phyloP scores from a whole-genome alignment of 345 rosid species.

The Ceriops tagal region DNA sequence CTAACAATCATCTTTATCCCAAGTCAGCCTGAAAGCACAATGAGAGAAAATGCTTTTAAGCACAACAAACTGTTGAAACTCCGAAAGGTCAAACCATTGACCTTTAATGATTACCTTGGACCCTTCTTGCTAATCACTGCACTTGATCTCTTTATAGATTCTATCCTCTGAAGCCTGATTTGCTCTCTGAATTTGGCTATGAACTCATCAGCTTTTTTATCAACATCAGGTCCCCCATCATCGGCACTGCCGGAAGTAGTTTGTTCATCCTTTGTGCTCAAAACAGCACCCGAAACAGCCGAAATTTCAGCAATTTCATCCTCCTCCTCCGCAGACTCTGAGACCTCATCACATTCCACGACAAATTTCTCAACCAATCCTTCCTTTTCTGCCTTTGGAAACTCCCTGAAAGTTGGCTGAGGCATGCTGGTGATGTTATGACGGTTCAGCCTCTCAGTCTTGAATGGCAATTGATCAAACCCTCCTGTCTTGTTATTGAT shows the following conservation, averaged over 20 bases:
- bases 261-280: constrained; percentile 17
- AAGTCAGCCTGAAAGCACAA: constrained; percentile 9
- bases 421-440: constrained; percentile 14
- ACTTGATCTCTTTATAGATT: constrained; percentile 53
- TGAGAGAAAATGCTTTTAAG: background rate
- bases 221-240: constrained; percentile 75
- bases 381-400: constrained; percentile 22
- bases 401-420: constrained; percentile 33
- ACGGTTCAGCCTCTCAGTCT: constrained; percentile 20
- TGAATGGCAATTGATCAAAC: constrained; percentile 26
- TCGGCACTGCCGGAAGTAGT: constrained; percentile 22
- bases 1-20: background rate
- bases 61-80: constrained; percentile 7
- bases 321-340: constrained; percentile 28
- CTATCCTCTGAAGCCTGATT: constrained; percentile 93
- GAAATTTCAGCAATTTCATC: constrained; percentile 17
- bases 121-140: constrained; percentile 14
- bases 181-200: constrained; percentile 99
- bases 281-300: constrained; percentile 2
- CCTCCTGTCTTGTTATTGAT: constrained; percentile 9
- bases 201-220: constrained; percentile 93
- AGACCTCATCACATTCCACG: constrained; percentile 34
- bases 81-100: background rate
- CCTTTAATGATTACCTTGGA: background rate
- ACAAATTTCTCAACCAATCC: constrained; percentile 29